Evolutionary conservation across 129 eudicot species (phyloP), one percentile per base, ranked within the genome.

Genomic region (Artemisia tridentata): DNA sequence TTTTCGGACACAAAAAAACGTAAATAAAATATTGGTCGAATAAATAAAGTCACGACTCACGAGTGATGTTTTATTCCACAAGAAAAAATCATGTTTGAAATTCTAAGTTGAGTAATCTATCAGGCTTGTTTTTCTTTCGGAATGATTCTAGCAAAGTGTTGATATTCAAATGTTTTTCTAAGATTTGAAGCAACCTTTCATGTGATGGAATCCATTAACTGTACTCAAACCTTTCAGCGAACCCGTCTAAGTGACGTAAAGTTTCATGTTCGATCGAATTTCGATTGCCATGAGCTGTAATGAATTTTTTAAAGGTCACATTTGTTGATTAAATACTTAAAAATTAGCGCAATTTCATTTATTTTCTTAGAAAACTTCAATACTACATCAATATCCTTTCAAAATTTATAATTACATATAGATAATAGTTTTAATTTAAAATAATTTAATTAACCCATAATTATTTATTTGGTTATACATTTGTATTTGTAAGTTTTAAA

Each of bases 61-160:
- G 12, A 20, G 41, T 11, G 27, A 58, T 58, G 13, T 58, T 58
- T 17, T 58, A 6, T 18, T 58, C 27, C 27, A 31, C 20, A 54
- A 1, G 45, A 38, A 38, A 53, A 54, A 17, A 17, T 5, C 3
- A 7, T 54, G 25, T 60, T 8, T 41, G 31, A 64, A 43, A 29
- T 17, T 64, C 18, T 27, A 64, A 16, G 69, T 64, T 64, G 69
- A 64, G 52, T 64, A 64, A 11, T 41, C 13, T 50, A 41, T 11
- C 10, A 34, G 52, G 16, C 52, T 63, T 63, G 20, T 27, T 63
- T 27, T 57, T 50, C 55, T 3, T 57, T 21, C 1, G 2, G 12
- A n/a, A 20, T 67, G 8, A 50, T 14, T 48, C 21, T 15, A 50
- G 47, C 18, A 46, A 65, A 65, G 21, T 65, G 53, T 14, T 11